A percentile compares a stretch with the other conserved stretches of the same genome.
Evolutionary conservation across 1,284 basidiomycete genomes (phyloP).

Genomic region (Wolfiporia cocos): DNA sequence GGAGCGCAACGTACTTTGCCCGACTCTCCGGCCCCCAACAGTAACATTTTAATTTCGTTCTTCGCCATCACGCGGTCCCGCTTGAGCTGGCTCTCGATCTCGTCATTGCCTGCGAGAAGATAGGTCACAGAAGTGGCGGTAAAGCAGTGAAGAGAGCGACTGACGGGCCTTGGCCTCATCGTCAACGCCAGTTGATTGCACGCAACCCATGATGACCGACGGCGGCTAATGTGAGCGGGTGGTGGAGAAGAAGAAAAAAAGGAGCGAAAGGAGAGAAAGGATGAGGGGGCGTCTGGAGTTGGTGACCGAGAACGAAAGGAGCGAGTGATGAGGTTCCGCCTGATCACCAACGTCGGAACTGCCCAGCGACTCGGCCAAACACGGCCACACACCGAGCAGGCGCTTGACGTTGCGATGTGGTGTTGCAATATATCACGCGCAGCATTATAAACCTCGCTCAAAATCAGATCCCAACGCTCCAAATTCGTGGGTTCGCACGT

Average conservation of each 20-base stretch:
- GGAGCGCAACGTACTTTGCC: slow-evolving; percentile 56
- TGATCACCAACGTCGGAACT: slow-evolving; percentile 1
- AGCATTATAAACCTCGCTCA: too few species aligned
- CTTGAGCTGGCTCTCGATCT: slow-evolving; percentile 95
- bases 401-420: too few species aligned
- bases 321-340: slow-evolving; percentile 7
- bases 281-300: slow-evolving; percentile 8
- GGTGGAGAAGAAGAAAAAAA: slow-evolving; percentile 17
- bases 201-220: slow-evolving; percentile 58
- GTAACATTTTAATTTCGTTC: slow-evolving; percentile 93
- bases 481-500: too few species aligned
- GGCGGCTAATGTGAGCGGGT: slow-evolving; percentile 13
- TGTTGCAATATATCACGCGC: too few species aligned
- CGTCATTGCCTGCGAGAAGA: slow-evolving; percentile 71
- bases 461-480: too few species aligned
- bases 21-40: slow-evolving; percentile 91
- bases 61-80: slow-evolving; percentile 87
- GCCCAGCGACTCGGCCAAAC: slow-evolving; percentile 1
- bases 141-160: slow-evolving; percentile 29
- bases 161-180: slow-evolving; percentile 78
- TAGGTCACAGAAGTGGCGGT: neutral
- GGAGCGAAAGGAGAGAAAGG: slow-evolving; percentile 10
- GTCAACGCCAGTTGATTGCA: slow-evolving; percentile 64
- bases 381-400: too few species aligned
- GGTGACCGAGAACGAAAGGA: slow-evolving; percentile 4